Evolutionary conservation across 805 yeast species (phyloP).

Genomic region (Myxozyma melibiosi): DNA sequence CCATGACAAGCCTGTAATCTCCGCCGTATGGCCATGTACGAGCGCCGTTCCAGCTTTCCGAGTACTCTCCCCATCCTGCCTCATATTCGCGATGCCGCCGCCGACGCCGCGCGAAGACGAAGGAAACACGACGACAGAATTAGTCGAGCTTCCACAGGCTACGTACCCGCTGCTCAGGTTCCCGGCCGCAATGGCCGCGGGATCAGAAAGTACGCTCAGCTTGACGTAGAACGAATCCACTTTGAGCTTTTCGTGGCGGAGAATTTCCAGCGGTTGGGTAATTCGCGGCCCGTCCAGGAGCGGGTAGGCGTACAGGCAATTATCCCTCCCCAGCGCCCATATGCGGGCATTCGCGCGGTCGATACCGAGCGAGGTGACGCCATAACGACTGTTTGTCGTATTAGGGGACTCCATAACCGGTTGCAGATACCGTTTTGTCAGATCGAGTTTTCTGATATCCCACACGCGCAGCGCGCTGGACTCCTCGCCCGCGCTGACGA

Average conservation of each 20-base stretch:
- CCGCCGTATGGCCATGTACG: slow-evolving; percentile 19
- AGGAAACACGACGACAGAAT: slow-evolving; percentile 21
- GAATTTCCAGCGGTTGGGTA: slow-evolving; percentile 17
- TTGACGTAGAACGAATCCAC: slow-evolving; percentile 26
- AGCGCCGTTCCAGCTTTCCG: slow-evolving; percentile 10
- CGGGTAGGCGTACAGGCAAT: slow-evolving; percentile 16
- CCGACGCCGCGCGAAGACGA: slow-evolving; percentile 2
- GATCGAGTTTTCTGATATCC: slow-evolving; percentile 20
- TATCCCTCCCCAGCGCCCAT: slow-evolving; percentile 22
- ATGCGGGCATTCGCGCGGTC: slow-evolving; percentile 10
- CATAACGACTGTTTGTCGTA: neutral
- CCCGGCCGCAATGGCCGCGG: neutral
- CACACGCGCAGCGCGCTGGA: slow-evolving; percentile 13
- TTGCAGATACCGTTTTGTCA: neutral
- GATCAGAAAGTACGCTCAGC: slow-evolving; percentile 12
- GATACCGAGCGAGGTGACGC: slow-evolving; percentile 24
- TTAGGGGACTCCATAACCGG: slow-evolving; percentile 7
- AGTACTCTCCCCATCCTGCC: neutral
- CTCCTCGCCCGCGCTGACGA: slow-evolving; percentile 27
- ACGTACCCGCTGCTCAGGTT: slow-evolving; percentile 14
- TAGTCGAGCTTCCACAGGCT: slow-evolving; percentile 24
- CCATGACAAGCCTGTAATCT: slow-evolving; percentile 26
- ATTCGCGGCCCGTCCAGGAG: neutral
- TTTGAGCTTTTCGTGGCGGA: slow-evolving; percentile 15
- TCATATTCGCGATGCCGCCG: neutral